phyloP scores from a whole-genome alignment of 1,284 basidiomycete genomes.

The Moniliella sp. region DNA sequence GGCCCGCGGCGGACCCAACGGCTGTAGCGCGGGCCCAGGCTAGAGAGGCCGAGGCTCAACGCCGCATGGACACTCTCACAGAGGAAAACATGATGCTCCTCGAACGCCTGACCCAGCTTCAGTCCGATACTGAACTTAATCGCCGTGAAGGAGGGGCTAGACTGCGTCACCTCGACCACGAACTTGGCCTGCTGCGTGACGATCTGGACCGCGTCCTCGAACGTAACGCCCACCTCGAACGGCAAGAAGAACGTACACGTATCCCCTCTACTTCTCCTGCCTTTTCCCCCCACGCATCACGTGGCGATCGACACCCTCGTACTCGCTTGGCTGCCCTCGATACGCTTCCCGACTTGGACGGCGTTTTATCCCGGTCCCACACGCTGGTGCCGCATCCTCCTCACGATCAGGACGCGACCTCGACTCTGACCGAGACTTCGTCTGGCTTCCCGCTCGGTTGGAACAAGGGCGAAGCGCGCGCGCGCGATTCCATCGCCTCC shows the following conservation, averaged over 20 bases:
- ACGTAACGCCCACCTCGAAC: slow-evolving; percentile 18
- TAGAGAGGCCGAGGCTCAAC: neutral
- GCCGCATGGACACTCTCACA: neutral
- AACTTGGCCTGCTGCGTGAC: slow-evolving; percentile 16
- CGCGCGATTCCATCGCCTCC: too few relatives aligned
- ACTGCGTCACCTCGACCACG: slow-evolving; percentile 12
- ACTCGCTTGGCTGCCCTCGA: neutral
- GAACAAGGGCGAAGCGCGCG: too few relatives aligned
- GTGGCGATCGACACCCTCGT: too few relatives aligned
- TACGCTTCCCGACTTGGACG: neutral
- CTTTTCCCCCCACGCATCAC: too few relatives aligned
- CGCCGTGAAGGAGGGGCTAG: slow-evolving; percentile 11
- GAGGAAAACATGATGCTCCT: neutral
- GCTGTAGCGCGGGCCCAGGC: too few relatives aligned
- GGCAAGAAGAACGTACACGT: too few relatives aligned
- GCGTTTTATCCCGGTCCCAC: neutral
- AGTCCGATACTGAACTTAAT: slow-evolving; percentile 14
- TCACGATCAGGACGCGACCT: too few relatives aligned
- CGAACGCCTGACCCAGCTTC: slow-evolving; percentile 5
- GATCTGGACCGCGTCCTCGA: slow-evolving; percentile 15
- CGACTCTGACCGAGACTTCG: too few relatives aligned
- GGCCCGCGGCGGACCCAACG: too few relatives aligned
- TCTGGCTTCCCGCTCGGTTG: too few relatives aligned
- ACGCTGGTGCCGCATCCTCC: neutral
- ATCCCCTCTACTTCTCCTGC: too few relatives aligned